Percentiles rank a stretch among this genome's conserved stretches.
phyloP scores from a whole-genome alignment of 78 protist species.

The Chrysochromulina tobinii region DNA sequence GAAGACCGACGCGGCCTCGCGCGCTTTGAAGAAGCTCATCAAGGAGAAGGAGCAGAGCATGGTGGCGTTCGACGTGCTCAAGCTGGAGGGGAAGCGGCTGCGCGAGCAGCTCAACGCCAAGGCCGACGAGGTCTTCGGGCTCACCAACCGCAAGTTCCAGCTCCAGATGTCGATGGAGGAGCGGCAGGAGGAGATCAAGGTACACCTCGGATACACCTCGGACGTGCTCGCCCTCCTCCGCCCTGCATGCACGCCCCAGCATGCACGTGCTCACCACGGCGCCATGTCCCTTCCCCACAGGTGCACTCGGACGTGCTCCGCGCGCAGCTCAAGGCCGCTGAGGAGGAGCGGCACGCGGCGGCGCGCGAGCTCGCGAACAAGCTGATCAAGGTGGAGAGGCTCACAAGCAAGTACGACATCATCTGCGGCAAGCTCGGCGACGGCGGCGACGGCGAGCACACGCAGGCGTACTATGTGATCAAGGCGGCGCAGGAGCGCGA shows the following conservation, averaged over 20 bases:
- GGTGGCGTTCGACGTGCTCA: conserved; percentile 63
- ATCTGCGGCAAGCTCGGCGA: background rate
- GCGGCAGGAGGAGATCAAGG: conserved; percentile 53
- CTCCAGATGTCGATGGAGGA: conserved; percentile 61
- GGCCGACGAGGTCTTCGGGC: conserved; percentile 57
- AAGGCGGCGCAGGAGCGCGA: conserved; percentile 67
- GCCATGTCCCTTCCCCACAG: too few relatives aligned
- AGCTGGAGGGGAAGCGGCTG: conserved; percentile 64
- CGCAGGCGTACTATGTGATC: conserved; percentile 63
- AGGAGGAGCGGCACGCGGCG: conserved; percentile 52
- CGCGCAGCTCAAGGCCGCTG: conserved; percentile 48
- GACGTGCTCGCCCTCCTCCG: too few relatives aligned
- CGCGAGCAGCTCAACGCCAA: conserved; percentile 36
- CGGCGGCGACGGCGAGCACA: background rate
- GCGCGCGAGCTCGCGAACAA: conserved; percentile 43
- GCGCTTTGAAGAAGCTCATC: background rate
- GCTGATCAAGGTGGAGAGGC: conserved; percentile 27
- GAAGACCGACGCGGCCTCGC: background rate
- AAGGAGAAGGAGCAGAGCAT: conserved; percentile 57
- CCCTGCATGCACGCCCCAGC: too few relatives aligned
- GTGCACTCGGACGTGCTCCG: conserved; percentile 58
- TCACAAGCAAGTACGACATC: conserved; percentile 33
- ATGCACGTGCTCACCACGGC: too few relatives aligned
- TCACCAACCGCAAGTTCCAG: conserved; percentile 71
- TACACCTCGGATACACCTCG: too few relatives aligned